Evolutionary conservation across 208 protist species (phyloP).

Genomic region (Phytomonas sp.): DNA sequence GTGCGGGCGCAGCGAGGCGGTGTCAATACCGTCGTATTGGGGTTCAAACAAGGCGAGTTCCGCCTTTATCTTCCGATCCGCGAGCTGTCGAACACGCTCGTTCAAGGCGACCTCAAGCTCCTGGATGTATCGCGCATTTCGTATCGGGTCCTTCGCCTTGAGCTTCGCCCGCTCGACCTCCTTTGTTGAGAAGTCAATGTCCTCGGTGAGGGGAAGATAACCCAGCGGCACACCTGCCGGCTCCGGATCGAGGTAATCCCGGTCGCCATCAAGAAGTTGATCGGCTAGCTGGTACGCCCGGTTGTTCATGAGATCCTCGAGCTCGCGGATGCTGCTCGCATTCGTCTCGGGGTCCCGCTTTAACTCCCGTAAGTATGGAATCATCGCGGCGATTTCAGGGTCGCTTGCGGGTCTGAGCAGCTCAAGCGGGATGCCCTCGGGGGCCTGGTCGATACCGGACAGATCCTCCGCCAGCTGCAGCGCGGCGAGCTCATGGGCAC

Average conservation of each 20-base stretch:
- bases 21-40: slow-evolving; percentile 47
- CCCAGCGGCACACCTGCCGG: slow-evolving; percentile 50
- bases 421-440: slow-evolving; percentile 59
- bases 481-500: slow-evolving; percentile 64
- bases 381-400: slow-evolving; percentile 37
- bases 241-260: slow-evolving; percentile 59
- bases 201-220: slow-evolving; percentile 54
- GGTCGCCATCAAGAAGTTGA: slow-evolving; percentile 49
- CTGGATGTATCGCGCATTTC: slow-evolving; percentile 51
- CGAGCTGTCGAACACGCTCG: slow-evolving; percentile 50
- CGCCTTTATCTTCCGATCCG: slow-evolving; percentile 42
- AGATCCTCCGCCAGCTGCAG: slow-evolving; percentile 49
- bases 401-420: slow-evolving; percentile 51
- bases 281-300: slow-evolving; percentile 65
- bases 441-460: slow-evolving; percentile 36
- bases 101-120: slow-evolving; percentile 59
- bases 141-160: slow-evolving; percentile 51
- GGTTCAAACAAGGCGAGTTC: slow-evolving; percentile 43
- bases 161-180: slow-evolving; percentile 66
- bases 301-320: slow-evolving; percentile 69
- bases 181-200: slow-evolving; percentile 48
- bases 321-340: slow-evolving; percentile 19
- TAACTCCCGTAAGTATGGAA: slow-evolving; percentile 54
- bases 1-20: slow-evolving; percentile 42
- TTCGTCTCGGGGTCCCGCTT: slow-evolving; percentile 37